These are phyloP conservation scores for Imleria badia DNA, from an alignment of 768 basidiomycete genomes.

Conservation along the genomic window DNA sequence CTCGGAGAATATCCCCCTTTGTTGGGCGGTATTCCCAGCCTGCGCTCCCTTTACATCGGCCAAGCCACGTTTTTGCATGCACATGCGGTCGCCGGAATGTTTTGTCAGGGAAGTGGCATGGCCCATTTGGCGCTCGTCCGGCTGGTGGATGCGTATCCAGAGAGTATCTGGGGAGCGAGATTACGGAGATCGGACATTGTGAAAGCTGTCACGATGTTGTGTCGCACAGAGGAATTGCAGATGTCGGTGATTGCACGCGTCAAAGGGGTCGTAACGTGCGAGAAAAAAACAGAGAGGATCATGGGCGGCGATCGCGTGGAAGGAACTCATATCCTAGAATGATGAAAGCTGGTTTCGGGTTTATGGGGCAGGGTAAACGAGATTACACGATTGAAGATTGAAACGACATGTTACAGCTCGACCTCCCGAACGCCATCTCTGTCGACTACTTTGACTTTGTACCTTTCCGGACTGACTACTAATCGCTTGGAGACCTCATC, in stretches of 20 bases:
- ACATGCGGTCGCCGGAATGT: constrained; percentile 37
- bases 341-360: background rate
- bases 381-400: constrained; percentile 5
- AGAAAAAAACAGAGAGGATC: constrained; percentile 52
- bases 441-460: constrained; percentile 90
- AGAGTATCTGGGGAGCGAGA: constrained; percentile 59
- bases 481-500: constrained; percentile 84
- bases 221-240: constrained; percentile 6
- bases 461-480: constrained; percentile 75
- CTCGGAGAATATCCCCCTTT: constrained; percentile 24
- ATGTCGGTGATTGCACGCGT: constrained; percentile 33
- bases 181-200: constrained; percentile 51
- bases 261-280: constrained; percentile 44
- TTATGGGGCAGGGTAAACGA: background rate
- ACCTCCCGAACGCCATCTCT: constrained; percentile 86
- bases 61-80: constrained; percentile 50
- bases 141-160: constrained; percentile 53
- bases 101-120: constrained; percentile 24
- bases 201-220: constrained; percentile 23
- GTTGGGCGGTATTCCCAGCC: constrained; percentile 38
- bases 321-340: constrained; percentile 23
- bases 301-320: constrained; percentile 52
- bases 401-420: constrained; percentile 48
- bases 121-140: constrained; percentile 34
- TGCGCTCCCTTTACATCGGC: constrained; percentile 47